Percentiles rank a stretch among this genome's conserved stretches.
Evolutionary conservation across 179 eudicot genomes (phyloP).

Genomic region (Carnegiea gigantea): DNA sequence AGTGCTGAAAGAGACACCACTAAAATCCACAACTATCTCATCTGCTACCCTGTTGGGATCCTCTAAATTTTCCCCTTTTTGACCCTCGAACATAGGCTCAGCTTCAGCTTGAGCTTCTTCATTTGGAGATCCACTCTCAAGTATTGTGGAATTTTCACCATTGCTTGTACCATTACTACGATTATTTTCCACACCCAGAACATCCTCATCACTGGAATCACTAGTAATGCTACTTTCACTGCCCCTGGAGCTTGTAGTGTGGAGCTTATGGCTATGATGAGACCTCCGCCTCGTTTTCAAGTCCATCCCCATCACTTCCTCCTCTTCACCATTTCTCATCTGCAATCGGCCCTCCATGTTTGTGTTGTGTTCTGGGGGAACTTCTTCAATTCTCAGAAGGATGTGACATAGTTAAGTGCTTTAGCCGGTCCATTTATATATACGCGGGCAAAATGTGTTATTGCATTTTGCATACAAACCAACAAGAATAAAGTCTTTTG

Average conservation of each 20-base stretch:
- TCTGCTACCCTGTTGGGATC: not conserved
- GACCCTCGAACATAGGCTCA: no score
- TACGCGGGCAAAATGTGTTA: not conserved
- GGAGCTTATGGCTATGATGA: not conserved
- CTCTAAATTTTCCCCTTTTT: not conserved
- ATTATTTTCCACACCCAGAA: constrained; percentile 2
- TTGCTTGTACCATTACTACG: not conserved
- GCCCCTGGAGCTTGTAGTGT: not conserved
- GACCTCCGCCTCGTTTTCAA: constrained; percentile 9
- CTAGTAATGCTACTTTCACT: not conserved
- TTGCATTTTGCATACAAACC: not conserved
- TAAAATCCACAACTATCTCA: constrained; percentile 6
- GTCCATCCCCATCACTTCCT: constrained; percentile 11
- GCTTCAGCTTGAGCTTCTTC: not conserved
- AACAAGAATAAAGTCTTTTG: not conserved
- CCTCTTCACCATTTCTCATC: not conserved
- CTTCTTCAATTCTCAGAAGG: not conserved
- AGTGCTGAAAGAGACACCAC: not conserved
- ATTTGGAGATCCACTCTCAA: not conserved
- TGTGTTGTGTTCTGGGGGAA: not conserved
- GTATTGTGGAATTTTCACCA: constrained; percentile 9
- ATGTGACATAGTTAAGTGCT: not conserved
- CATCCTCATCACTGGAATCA: constrained; percentile 19
- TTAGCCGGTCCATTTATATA: not conserved
- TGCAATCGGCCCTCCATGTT: not conserved